These are phyloP conservation scores for Daedalea quercina DNA, from an alignment of 768 basidiomycete species.

Conservation along the genomic window DNA sequence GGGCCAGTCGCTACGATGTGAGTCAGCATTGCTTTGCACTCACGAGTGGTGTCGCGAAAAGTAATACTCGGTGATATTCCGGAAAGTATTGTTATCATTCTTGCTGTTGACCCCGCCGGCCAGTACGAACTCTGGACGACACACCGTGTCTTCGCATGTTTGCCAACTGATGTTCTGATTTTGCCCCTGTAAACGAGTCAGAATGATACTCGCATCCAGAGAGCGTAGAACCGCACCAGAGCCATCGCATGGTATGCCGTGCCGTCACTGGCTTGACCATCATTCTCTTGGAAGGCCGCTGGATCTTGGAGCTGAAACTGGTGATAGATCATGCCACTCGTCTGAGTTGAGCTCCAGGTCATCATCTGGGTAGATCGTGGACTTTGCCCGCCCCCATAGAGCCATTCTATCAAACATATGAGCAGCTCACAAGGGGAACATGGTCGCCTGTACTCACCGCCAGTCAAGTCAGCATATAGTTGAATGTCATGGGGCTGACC, in stretches of 20 bases:
- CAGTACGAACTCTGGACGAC: slow-evolving; percentile 11
- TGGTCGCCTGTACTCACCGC: slow-evolving; percentile 17
- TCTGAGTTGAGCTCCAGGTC: slow-evolving; percentile 3
- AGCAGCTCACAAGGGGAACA: neutral
- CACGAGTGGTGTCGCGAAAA: neutral
- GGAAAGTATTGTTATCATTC: slow-evolving; percentile 1
- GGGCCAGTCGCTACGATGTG: neutral
- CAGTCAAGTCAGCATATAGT: slow-evolving; percentile 33
- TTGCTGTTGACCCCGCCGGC: slow-evolving; percentile 11
- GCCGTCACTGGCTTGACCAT: slow-evolving; percentile 10
- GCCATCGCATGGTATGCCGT: slow-evolving; percentile 10
- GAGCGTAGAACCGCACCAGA: neutral
- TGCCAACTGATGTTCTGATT: slow-evolving; percentile 8
- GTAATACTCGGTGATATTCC: slow-evolving; percentile 9
- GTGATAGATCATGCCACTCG: slow-evolving; percentile 8
- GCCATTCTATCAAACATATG: slow-evolving; percentile 7
- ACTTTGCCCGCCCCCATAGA: slow-evolving; percentile 1
- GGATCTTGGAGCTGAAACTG: slow-evolving; percentile 4
- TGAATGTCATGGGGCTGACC: slow-evolving; percentile 26
- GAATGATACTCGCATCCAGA: neutral
- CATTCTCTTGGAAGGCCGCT: slow-evolving; percentile 1
- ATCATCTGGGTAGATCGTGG: neutral
- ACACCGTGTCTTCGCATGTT: neutral
- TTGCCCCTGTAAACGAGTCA: neutral
- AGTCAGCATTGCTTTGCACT: neutral